These are phyloP conservation scores for Mycena amicta DNA, from an alignment of 768 basidiomycete species.

Conservation along the genomic window DNA sequence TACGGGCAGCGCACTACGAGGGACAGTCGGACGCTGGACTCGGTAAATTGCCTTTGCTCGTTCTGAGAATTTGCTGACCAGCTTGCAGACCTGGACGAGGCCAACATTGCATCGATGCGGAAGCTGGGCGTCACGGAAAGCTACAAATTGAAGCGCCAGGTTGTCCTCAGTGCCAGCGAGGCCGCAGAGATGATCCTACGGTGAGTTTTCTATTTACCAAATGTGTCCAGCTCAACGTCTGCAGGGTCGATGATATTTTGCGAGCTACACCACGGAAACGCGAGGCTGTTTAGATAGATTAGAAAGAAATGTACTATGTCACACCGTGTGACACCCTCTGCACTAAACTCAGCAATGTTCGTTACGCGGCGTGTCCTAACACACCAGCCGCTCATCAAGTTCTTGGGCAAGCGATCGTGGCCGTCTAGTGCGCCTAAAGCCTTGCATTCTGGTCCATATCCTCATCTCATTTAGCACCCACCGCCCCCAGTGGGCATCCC, in stretches of 20 bases:
- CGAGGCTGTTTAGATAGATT: conserved; percentile 62
- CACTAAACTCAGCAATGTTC: conserved; percentile 26
- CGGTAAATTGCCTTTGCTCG: conserved; percentile 50
- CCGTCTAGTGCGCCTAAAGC: conserved; percentile 42
- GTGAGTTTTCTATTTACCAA: conserved; percentile 41
- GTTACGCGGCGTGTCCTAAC: conserved; percentile 38
- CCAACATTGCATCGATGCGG: conserved; percentile 85
- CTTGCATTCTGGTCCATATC: too few relatives aligned
- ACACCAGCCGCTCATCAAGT: conserved; percentile 64
- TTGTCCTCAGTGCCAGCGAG: conserved; percentile 91
- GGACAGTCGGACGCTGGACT: conserved; percentile 85
- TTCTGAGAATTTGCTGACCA: conserved; percentile 1
- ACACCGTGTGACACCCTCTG: neutral
- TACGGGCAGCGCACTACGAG: conserved; percentile 93
- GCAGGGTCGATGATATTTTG: conserved; percentile 92
- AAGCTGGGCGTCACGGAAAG: conserved; percentile 91
- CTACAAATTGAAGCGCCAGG: conserved; percentile 96
- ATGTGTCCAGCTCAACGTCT: conserved; percentile 11
- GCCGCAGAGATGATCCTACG: conserved; percentile 99
- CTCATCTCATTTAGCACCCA: conserved; percentile 35
- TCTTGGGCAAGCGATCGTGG: conserved; percentile 60
- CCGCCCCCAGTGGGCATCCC: conserved; percentile 60
- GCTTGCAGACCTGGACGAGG: conserved; percentile 81
- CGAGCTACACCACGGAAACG: conserved; percentile 83
- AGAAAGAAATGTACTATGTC: conserved; percentile 5